Percentiles rank a stretch among this genome's conserved stretches.
phyloP scores from a whole-genome alignment of 495 filamentous ascomycete genomes.

The Aspergillus saccharolyticus region DNA sequence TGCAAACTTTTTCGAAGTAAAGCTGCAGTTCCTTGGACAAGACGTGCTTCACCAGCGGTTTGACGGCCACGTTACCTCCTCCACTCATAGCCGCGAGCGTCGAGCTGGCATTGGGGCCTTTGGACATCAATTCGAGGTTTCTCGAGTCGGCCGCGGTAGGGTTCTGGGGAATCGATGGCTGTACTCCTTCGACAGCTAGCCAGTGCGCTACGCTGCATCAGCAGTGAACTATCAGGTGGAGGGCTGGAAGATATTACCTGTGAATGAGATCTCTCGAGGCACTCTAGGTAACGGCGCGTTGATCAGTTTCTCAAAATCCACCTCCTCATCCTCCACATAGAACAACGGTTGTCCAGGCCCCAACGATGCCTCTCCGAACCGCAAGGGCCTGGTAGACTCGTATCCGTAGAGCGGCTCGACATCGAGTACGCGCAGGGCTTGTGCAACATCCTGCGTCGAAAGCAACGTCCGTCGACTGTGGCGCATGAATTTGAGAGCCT shows the following conservation, averaged over 20 bases:
- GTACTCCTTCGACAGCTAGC: constrained; percentile 93
- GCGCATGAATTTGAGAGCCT: constrained; percentile 93
- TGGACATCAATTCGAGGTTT: constrained; percentile 77
- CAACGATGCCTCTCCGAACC: constrained; percentile 88
- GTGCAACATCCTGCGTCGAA: constrained; percentile 77
- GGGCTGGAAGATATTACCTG: constrained; percentile 50
- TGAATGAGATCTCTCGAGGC: constrained; percentile 86
- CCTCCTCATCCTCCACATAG: constrained; percentile 97
- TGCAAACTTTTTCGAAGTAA: constrained; percentile 94
- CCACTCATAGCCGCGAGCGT: constrained; percentile 77
- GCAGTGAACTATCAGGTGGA: neutral
- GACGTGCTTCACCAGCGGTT: constrained; percentile 89
- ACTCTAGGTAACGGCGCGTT: constrained; percentile 93
- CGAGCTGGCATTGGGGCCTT: constrained; percentile 79
- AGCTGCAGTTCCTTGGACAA: constrained; percentile 90
- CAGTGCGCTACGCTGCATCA: constrained; percentile 64
- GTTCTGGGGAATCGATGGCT: constrained; percentile 93
- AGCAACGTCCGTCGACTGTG: constrained; percentile 76
- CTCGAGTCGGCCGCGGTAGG: constrained; percentile 77
- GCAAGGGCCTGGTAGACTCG: constrained; percentile 77
- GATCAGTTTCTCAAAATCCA: constrained; percentile 97
- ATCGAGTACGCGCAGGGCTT: constrained; percentile 77
- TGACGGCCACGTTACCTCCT: constrained; percentile 73
- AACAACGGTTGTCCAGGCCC: constrained; percentile 93
- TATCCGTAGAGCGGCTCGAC: constrained; percentile 96